These are phyloP conservation scores for Lactarius deliciosus DNA, from an alignment of 768 basidiomycete species.

Conservation along the genomic window DNA sequence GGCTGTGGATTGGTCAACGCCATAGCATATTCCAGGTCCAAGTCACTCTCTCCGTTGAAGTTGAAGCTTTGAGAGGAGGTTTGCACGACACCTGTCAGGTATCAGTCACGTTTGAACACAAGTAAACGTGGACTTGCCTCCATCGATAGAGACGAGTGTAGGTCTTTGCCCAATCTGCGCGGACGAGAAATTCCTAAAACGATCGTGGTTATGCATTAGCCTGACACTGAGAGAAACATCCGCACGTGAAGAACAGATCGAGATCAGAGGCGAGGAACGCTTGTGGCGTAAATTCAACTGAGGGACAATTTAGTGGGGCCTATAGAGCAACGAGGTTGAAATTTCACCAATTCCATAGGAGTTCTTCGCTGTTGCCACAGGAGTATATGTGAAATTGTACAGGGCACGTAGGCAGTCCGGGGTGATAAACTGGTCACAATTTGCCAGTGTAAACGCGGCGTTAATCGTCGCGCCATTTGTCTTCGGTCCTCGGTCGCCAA, in stretches of 20 bases:
- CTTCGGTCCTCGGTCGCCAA: conserved; percentile 26
- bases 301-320: not conserved
- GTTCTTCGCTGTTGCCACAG: conserved; percentile 44
- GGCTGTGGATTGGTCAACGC: conserved; percentile 43
- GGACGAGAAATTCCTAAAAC: conserved; percentile 41
- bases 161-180: conserved; percentile 44
- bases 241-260: conserved; percentile 39
- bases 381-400: conserved; percentile 53
- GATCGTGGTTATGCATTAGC: not conserved
- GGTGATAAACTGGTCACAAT: conserved; percentile 47
- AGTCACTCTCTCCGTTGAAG: conserved; percentile 63
- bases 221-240: conserved; percentile 4
- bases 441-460: conserved; percentile 30
- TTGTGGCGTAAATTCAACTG: conserved; percentile 46
- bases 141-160: conserved; percentile 35
- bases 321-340: not conserved
- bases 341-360: conserved; percentile 49
- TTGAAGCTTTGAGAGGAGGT: conserved; percentile 45
- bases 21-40: conserved; percentile 72
- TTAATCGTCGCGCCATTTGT: conserved; percentile 28
- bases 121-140: conserved; percentile 35
- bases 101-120: conserved; percentile 27
- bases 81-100: conserved; percentile 41
- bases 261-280: conserved; percentile 45
- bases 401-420: conserved; percentile 57